Evolutionary conservation across 176 grass and related monocot species (phyloP).

Genomic region (Microstegium vimineum): DNA sequence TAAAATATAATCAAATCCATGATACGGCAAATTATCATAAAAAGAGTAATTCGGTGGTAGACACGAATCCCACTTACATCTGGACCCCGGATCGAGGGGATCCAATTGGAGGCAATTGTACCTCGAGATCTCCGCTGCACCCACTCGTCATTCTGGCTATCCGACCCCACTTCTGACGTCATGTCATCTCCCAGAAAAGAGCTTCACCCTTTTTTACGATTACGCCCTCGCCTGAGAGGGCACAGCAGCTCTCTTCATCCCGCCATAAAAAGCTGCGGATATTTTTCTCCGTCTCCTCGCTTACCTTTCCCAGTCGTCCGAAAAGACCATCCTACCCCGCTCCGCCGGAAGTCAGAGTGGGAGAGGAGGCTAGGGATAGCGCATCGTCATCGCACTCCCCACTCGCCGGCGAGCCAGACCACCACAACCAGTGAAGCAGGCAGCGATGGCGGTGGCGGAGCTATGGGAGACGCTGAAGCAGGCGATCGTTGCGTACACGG

Average conservation of each 20-base stretch:
- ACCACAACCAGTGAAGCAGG: neutral
- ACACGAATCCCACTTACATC: neutral
- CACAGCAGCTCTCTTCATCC: neutral
- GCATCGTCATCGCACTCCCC: neutral
- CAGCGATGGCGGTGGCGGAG: conserved; percentile 50
- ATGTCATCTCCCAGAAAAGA: too few relatives aligned
- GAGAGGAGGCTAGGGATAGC: neutral
- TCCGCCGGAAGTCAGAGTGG: neutral
- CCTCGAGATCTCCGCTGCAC: neutral
- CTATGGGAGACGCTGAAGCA: conserved; percentile 77
- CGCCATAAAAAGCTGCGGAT: conserved; percentile 40
- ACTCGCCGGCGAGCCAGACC: neutral
- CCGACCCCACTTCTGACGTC: too few relatives aligned
- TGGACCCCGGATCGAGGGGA: neutral
- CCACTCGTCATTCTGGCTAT: too few relatives aligned
- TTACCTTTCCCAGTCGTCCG: neutral
- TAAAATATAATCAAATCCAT: neutral
- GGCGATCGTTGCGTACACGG: conserved; percentile 72
- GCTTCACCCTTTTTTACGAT: too few relatives aligned
- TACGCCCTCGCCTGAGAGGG: too few relatives aligned
- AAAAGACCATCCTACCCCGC: conserved; percentile 24
- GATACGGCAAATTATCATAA: neutral
- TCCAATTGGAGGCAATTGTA: neutral
- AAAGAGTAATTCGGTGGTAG: too few relatives aligned
- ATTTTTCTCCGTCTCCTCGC: neutral